Conservation (phyloP, 495 filamentous ascomycete species). For the Choiromyces venosus region DNA sequence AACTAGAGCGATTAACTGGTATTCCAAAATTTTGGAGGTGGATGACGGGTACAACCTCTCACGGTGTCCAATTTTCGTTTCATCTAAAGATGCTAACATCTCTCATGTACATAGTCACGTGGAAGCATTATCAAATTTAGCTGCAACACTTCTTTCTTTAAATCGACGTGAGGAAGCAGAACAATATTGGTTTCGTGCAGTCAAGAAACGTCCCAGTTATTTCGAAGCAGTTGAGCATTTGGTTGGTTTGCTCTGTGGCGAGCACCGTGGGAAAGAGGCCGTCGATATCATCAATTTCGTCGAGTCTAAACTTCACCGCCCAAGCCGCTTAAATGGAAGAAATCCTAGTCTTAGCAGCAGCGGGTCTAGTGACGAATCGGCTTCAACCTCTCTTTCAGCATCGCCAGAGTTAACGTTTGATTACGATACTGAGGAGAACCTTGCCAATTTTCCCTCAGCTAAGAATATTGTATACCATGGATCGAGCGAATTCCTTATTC, state of each 20-base stretch:
- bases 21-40: slow-evolving; percentile 72
- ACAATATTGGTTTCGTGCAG: slow-evolving; percentile 74
- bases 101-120: slow-evolving; percentile 60
- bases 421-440: slow-evolving; percentile 37
- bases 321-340: slow-evolving; percentile 25
- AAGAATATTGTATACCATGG: slow-evolving; percentile 50
- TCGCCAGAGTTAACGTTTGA: slow-evolving; percentile 32
- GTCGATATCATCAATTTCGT: slow-evolving; percentile 85
- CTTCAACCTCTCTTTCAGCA: slow-evolving; percentile 16
- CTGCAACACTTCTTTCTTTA: slow-evolving; percentile 78
- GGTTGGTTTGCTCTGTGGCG: slow-evolving; percentile 77
- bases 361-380: slow-evolving; percentile 47
- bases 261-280: slow-evolving; percentile 75
- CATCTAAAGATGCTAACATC: slow-evolving; percentile 38
- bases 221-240: slow-evolving; percentile 97
- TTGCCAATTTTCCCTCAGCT: slow-evolving; percentile 22
- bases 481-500: slow-evolving; percentile 78
- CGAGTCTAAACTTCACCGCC: slow-evolving; percentile 63
- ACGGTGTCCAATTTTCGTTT: slow-evolving; percentile 3
- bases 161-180: slow-evolving; percentile 79
- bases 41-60: slow-evolving; percentile 62
- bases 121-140: slow-evolving; percentile 89
- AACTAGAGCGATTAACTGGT: slow-evolving; percentile 81
- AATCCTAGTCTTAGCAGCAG: slow-evolving; percentile 55
- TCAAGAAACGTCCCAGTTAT: slow-evolving; percentile 79